Percentiles rank a stretch among this genome's conserved stretches.
Evolutionary conservation across 148 eudicot species (phyloP).

Genomic region (Camellia japonica): DNA sequence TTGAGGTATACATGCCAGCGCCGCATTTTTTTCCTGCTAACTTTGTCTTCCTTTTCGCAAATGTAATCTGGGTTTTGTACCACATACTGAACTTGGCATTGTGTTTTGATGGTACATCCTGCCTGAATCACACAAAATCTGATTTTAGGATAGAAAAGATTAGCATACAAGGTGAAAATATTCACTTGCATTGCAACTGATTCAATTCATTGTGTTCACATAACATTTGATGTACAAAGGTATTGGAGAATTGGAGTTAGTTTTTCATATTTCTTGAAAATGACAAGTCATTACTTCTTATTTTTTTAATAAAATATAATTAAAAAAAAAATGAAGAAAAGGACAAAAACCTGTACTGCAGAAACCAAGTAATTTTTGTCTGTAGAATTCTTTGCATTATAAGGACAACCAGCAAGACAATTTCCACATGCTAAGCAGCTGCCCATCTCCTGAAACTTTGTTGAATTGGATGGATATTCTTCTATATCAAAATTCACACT

Average conservation of each 20-base stretch:
- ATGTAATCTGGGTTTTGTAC: slow-evolving; percentile 10
- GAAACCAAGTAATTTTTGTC: no score
- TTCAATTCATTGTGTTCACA: no score
- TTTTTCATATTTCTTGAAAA: no score
- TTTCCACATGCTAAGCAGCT: no score
- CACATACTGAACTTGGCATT: not conserved
- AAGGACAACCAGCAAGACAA: no score
- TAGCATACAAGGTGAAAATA: not conserved
- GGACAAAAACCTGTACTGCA: not conserved
- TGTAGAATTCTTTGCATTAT: no score
- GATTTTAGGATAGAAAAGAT: no score
- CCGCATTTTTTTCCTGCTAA: slow-evolving; percentile 8
- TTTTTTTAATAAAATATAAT: not conserved
- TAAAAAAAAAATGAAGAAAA: slow-evolving; percentile 25
- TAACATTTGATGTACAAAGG: no score
- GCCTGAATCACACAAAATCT: slow-evolving; percentile 14
- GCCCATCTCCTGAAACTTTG: no score
- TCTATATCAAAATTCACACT: slow-evolving; percentile 29
- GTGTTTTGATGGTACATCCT: slow-evolving; percentile 34
- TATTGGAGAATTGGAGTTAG: no score
- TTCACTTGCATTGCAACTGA: slow-evolving; percentile 13
- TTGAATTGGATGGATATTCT: slow-evolving; percentile 8
- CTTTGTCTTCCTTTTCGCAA: not conserved
- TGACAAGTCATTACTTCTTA: no score
- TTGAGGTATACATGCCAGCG: slow-evolving; percentile 33